A percentile compares a stretch with the other conserved stretches of the same genome.
phyloP scores from a whole-genome alignment of 768 basidiomycete species.

The Zangia roseola region DNA sequence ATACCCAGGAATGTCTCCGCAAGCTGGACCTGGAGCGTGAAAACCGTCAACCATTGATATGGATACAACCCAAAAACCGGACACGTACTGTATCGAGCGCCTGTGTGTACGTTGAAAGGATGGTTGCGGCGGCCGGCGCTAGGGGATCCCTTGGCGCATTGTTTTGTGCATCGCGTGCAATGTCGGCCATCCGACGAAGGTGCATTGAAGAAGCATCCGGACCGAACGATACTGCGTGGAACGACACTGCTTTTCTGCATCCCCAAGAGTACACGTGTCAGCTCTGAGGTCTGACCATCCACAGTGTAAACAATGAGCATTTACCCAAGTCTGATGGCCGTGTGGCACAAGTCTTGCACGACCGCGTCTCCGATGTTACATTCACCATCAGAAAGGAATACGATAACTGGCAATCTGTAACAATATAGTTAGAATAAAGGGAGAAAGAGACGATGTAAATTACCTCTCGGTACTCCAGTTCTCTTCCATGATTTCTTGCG shows the following conservation, averaged over 20 bases:
- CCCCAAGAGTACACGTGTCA: background rate
- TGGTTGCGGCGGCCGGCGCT: conserved; percentile 28
- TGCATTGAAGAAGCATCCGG: conserved; percentile 17
- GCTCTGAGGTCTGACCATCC: too few species aligned
- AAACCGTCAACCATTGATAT: background rate
- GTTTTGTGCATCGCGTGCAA: conserved; percentile 49
- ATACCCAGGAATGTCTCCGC: conserved; percentile 58
- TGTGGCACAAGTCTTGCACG: conserved; percentile 41
- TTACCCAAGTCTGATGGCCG: conserved; percentile 46
- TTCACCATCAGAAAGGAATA: conserved; percentile 52
- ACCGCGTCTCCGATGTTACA: conserved; percentile 36
- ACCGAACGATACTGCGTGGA: conserved; percentile 60
- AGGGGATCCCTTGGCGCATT: conserved; percentile 41
- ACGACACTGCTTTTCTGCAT: conserved; percentile 51
- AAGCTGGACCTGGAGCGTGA: conserved; percentile 45
- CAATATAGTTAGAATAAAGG: background rate
- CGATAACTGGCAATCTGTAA: conserved; percentile 32
- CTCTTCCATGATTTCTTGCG: conserved; percentile 40
- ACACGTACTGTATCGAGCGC: conserved; percentile 49
- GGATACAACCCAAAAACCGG: too few species aligned
- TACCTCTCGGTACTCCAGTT: conserved; percentile 54
- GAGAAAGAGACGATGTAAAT: background rate
- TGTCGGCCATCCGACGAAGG: conserved; percentile 49
- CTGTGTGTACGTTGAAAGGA: conserved; percentile 47
- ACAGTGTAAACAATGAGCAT: too few species aligned